Evolutionary conservation across 805 yeast species (phyloP).

Genomic region (Wickerhamiella kurtzmanii): DNA sequence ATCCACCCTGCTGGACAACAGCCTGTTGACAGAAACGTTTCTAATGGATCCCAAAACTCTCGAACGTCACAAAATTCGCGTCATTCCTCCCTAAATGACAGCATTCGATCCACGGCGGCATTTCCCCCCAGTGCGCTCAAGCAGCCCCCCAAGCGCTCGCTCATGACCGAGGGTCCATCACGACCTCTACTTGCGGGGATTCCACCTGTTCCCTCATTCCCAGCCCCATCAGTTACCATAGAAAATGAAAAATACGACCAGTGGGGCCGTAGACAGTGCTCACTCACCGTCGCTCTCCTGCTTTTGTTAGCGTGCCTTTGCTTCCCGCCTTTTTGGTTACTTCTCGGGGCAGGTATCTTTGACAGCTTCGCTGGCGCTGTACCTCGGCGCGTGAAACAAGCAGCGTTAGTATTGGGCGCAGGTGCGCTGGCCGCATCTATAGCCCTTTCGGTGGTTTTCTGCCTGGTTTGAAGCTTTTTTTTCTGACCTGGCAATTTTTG

Average conservation of each 20-base stretch:
- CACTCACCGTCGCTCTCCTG: conserved; percentile 11
- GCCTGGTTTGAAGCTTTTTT: conserved; percentile 24
- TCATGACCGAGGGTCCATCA: not conserved
- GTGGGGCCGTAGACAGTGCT: conserved; percentile 17
- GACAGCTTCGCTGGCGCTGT: conserved; percentile 25
- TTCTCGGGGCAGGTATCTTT: conserved; percentile 27
- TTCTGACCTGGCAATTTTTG: too few relatives aligned
- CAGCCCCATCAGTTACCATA: not conserved
- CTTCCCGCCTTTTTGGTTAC: conserved; percentile 30
- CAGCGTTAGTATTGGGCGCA: conserved; percentile 26
- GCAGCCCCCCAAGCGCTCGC: conserved; percentile 1
- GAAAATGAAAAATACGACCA: conserved; percentile 10
- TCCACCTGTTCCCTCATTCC: conserved; percentile 15
- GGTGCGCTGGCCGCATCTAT: conserved; percentile 29
- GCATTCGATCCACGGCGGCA: not conserved
- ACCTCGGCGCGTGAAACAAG: conserved; percentile 21
- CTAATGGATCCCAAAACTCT: not conserved
- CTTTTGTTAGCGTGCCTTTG: conserved; percentile 16
- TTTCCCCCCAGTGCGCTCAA: not conserved
- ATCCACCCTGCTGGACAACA: too few relatives aligned
- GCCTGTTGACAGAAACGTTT: not conserved
- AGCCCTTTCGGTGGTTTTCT: conserved; percentile 37
- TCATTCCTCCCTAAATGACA: not conserved
- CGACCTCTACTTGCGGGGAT: conserved; percentile 14
- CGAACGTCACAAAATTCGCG: not conserved